Base-by-base conservation (phyloP, 805 yeast genomes). In the Sugiyamaella chiloensis region DNA sequence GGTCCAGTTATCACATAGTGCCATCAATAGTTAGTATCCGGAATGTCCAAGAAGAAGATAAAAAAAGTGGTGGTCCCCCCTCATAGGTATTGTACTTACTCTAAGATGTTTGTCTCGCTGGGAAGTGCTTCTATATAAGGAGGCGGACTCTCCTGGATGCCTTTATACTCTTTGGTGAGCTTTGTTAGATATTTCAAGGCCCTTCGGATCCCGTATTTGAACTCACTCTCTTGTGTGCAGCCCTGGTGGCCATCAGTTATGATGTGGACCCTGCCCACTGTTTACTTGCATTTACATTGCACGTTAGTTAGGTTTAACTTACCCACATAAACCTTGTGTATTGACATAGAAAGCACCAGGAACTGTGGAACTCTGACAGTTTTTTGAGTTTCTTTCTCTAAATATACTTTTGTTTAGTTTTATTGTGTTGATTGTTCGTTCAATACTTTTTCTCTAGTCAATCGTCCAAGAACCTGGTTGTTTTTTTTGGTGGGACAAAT, bases 1-100 rank as follows among this genome's bases (percentile, higher is more conserved):
- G 97, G 96, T 1, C 98, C 98, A 0, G 88, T 83, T 44, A 91
- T 84, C 26, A 90, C 77, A 62, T 87, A 91, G 65, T 89, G 96
- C 96, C 97, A 90, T 63, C 58, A 54, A 20, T 29, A 5, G 39
- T 44, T 24, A 32, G 35, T 20, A 12, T n/a, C 14, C 12, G n/a
- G n/a, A n/a, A n/a, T n/a, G n/a, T n/a, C n/a, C n/a, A n/a, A n/a
- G n/a, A n/a, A n/a, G n/a, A n/a, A n/a, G n/a, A n/a, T n/a, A n/a
- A n/a, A n/a, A n/a, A 12, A 12, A n/a, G 8, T 17, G 14, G 37
- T 17, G 26, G 32, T 20, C n/a, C 19, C 23, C 3, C 2, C 23
- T 11, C 20, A 19, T 9, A 36, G 12, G 8, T 11, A 3, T 24
- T 9, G 19, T 11, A 47, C 64, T 43, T 44, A 61, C 60, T 87